A percentile compares a stretch with the other conserved stretches of the same genome.
phyloP scores from a whole-genome alignment of 805 yeast genomes.

The Candida argentea region DNA sequence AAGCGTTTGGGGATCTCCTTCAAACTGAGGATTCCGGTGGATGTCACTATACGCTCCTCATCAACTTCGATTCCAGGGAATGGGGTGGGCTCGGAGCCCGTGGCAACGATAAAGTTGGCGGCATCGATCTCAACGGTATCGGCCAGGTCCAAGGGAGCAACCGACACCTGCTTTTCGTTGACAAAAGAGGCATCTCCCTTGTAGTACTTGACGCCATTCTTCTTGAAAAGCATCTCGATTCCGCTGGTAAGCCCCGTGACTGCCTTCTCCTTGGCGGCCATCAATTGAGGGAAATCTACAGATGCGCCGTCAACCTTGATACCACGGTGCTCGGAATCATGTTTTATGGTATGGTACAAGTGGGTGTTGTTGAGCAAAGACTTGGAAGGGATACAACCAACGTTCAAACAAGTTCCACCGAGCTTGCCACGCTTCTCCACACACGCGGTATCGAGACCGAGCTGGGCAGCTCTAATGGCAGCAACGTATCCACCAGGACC shows the following conservation, averaged over 20 bases:
- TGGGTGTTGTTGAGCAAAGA: slow-evolving; percentile 92
- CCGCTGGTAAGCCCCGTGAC: slow-evolving; percentile 90
- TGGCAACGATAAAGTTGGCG: slow-evolving; percentile 87
- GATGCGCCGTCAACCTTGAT: slow-evolving; percentile 68
- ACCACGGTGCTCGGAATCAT: slow-evolving; percentile 82
- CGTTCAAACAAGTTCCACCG: slow-evolving; percentile 98
- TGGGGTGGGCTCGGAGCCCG: slow-evolving; percentile 97
- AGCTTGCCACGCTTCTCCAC: slow-evolving; percentile 91
- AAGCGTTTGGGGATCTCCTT: slow-evolving; percentile 86
- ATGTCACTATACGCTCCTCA: slow-evolving; percentile 92
- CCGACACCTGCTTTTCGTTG: slow-evolving; percentile 67
- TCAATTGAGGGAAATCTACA: slow-evolving; percentile 69
- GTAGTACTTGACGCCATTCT: slow-evolving; percentile 87
- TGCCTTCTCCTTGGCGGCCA: slow-evolving; percentile 85
- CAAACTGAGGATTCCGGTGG: slow-evolving; percentile 84
- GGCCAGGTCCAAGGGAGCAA: slow-evolving; percentile 76
- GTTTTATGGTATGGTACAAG: slow-evolving; percentile 77
- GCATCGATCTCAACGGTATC: slow-evolving; percentile 68
- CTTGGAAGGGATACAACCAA: slow-evolving; percentile 98
- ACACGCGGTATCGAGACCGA: slow-evolving; percentile 91
- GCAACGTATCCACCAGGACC: slow-evolving; percentile 99
- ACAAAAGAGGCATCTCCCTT: slow-evolving; percentile 89
- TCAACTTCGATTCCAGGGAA: slow-evolving; percentile 97
- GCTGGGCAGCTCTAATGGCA: slow-evolving; percentile 97
- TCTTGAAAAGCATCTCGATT: slow-evolving; percentile 88